Evolutionary conservation across 108 stramenopile genomes (phyloP).

Genomic region (Mediolabrus comicus): DNA sequence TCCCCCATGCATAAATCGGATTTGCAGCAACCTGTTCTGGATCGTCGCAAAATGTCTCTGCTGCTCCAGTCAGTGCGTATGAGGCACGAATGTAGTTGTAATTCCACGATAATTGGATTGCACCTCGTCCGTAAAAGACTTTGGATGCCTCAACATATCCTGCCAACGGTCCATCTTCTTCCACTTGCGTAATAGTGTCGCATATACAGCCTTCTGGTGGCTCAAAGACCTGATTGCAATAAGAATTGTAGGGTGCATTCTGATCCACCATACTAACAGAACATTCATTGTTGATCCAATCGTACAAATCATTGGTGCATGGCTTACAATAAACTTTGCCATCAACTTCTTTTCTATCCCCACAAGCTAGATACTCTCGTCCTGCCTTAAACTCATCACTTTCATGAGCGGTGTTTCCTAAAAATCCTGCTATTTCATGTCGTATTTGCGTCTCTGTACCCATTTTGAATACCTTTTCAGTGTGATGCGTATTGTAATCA

Average conservation of each 20-base stretch:
- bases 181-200: conserved; percentile 21
- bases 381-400: conserved; percentile 40
- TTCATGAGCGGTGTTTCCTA: conserved; percentile 43
- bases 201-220: conserved; percentile 39
- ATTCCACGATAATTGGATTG: conserved; percentile 37
- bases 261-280: conserved; percentile 30
- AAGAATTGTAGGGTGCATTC: conserved; percentile 37
- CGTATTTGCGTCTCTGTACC: conserved; percentile 12
- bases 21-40: conserved; percentile 37
- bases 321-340: conserved; percentile 43
- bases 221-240: conserved; percentile 29
- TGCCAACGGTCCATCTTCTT: conserved; percentile 13
- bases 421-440: conserved; percentile 32
- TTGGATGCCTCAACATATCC: conserved; percentile 35
- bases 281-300: conserved; percentile 39
- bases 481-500: conserved; percentile 33
- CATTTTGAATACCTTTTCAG: conserved; percentile 35
- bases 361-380: conserved; percentile 40
- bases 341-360: conserved; percentile 30
- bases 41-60: conserved; percentile 36
- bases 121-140: conserved; percentile 42
- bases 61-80: conserved; percentile 35
- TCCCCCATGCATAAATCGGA: conserved; percentile 40
- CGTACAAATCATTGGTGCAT: conserved; percentile 25
- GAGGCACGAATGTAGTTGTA: conserved; percentile 43